Conservation (phyloP, 2,329 filamentous ascomycete species). For the Fusarium nanum region DNA sequence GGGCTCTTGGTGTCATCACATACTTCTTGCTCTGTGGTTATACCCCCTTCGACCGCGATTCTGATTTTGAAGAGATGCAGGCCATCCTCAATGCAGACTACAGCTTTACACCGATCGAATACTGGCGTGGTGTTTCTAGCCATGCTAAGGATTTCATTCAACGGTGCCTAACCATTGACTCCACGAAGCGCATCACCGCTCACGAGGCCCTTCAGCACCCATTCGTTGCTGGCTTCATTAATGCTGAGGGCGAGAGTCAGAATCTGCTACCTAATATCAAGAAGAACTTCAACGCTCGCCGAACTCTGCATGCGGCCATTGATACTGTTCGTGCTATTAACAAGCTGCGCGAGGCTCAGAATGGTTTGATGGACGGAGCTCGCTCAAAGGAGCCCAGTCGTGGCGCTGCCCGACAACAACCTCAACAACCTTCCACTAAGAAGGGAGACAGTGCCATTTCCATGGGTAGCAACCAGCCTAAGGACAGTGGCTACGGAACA, state of each 20-base stretch:
- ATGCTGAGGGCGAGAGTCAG: constrained; percentile 62
- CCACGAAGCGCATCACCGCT: constrained; percentile 86
- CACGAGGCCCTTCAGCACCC: constrained; percentile 79
- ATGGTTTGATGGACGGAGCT: constrained; percentile 71
- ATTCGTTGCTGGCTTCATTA: constrained; percentile 68
- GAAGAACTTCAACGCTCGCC: constrained; percentile 79
- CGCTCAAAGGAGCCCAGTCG: constrained; percentile 62
- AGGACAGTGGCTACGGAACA: constrained; percentile 64
- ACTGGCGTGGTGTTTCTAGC: constrained; percentile 93
- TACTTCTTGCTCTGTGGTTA: constrained; percentile 99
- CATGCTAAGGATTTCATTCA: constrained; percentile 92
- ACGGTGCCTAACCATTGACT: constrained; percentile 90
- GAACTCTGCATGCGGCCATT: constrained; percentile 76
- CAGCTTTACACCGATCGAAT: constrained; percentile 91
- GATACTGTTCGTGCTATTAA: constrained; percentile 78
- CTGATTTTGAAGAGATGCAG: constrained; percentile 99
- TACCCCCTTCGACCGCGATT: constrained; percentile 97
- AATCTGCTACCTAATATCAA: constrained; percentile 76
- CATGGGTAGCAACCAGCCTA: constrained; percentile 49
- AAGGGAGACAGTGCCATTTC: constrained; percentile 62
- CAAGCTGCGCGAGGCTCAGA: constrained; percentile 73
- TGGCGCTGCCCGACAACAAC: constrained; percentile 44
- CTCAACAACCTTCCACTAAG: constrained; percentile 30
- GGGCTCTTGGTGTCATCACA: constrained; percentile 98
- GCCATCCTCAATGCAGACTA: constrained; percentile 97